Percentiles rank a stretch among this genome's conserved stretches.
These are phyloP conservation scores for Xylaria telfairii DNA, from an alignment of 495 filamentous ascomycete genomes.

Conservation along the genomic window DNA sequence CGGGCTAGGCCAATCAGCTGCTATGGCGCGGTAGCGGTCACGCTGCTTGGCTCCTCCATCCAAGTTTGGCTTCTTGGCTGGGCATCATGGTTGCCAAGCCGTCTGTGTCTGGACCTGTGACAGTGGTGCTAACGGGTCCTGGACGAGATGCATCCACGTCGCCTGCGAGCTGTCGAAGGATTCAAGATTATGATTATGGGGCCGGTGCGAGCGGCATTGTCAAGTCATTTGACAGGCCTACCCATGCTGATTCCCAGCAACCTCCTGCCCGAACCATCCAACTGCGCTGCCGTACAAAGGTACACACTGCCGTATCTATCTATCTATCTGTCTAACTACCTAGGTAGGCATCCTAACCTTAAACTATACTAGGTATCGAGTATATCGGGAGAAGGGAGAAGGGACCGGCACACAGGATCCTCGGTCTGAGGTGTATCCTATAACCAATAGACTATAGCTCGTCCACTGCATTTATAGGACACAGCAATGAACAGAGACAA, in stretches of 20 bases:
- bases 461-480: too few species aligned
- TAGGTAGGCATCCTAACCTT: too few species aligned
- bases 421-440: background rate
- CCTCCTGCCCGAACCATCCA: constrained; percentile 18
- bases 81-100: constrained; percentile 15
- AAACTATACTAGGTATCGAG: too few species aligned
- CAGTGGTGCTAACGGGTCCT: constrained; percentile 16
- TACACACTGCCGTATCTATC: too few species aligned
- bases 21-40: background rate
- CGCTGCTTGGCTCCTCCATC: background rate
- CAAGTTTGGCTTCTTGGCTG: background rate
- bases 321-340: too few species aligned
- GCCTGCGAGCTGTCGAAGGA: constrained; percentile 14
- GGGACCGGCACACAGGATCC: background rate
- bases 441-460: background rate
- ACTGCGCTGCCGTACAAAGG: background rate
- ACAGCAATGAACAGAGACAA: background rate
- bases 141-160: too few species aligned
- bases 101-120: background rate
- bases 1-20: background rate
- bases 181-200: constrained; percentile 18
- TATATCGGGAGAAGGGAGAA: background rate
- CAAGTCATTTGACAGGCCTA: constrained; percentile 19
- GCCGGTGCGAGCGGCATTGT: constrained; percentile 3
- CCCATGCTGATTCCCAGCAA: constrained; percentile 8